Percentiles rank a stretch among this genome's conserved stretches.
Conservation (phyloP, 768 basidiomycete genomes). For the Neoboletus magnificus region DNA sequence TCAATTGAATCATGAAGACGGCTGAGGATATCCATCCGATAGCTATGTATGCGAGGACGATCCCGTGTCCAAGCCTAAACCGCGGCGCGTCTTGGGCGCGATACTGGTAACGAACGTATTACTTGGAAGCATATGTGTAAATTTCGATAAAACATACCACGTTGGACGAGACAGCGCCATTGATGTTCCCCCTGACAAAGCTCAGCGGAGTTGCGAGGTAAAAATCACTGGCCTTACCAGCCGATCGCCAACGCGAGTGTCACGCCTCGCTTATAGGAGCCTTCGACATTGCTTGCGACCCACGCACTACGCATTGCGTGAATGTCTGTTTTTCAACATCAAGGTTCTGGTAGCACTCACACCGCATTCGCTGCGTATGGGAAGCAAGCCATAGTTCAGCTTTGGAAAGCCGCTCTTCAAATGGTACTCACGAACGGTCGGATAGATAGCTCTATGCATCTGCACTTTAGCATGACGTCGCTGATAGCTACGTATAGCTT, state of each 20-base stretch:
- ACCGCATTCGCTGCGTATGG: constrained; percentile 44
- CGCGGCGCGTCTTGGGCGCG: constrained; percentile 61
- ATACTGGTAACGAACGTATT: constrained; percentile 42
- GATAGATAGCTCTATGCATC: constrained; percentile 41
- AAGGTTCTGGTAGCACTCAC: constrained; percentile 32
- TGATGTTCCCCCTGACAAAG: constrained; percentile 51
- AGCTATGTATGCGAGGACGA: constrained; percentile 66
- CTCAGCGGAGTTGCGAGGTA: constrained; percentile 16
- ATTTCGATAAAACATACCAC: constrained; percentile 43
- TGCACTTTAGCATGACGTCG: not conserved
- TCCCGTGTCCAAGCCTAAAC: constrained; percentile 66
- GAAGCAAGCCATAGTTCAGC: not conserved
- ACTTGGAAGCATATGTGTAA: not conserved
- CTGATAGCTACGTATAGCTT: constrained; percentile 26
- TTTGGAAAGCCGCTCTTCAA: not conserved
- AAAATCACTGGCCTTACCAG: constrained; percentile 27
- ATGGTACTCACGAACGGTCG: constrained; percentile 39
- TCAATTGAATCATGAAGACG: constrained; percentile 46
- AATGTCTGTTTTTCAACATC: not conserved
- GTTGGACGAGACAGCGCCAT: constrained; percentile 66
- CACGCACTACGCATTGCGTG: constrained; percentile 47
- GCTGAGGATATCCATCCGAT: constrained; percentile 58
- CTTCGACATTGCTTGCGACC: constrained; percentile 71
- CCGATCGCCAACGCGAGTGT: constrained; percentile 71
- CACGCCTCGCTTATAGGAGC: constrained; percentile 69